A percentile compares a stretch with the other conserved stretches of the same genome.
Conservation (phyloP, 768 basidiomycete genomes). For the Russula emetica region DNA sequence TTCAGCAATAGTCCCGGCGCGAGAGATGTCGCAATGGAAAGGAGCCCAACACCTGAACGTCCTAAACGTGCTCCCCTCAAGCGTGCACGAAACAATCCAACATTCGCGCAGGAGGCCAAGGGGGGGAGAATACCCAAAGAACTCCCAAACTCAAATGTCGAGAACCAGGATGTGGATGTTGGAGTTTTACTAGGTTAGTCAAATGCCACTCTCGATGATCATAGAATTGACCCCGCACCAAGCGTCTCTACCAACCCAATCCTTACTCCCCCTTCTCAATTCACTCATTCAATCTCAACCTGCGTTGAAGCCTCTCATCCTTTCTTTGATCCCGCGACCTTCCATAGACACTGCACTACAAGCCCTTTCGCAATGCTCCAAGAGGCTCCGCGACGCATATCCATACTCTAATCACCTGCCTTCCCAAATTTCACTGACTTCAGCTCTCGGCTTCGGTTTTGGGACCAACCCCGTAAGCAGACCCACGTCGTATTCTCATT, state of each 20-base stretch:
- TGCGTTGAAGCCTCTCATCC: constrained; percentile 60
- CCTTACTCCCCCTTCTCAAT: constrained; percentile 67
- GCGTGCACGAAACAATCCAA: constrained; percentile 48
- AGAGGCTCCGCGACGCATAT: constrained; percentile 75
- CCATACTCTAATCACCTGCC: constrained; percentile 63
- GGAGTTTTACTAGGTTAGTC: constrained; percentile 73
- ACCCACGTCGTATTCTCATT: constrained; percentile 10
- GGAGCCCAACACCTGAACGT: constrained; percentile 79
- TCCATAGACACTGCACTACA: constrained; percentile 71
- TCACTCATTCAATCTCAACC: constrained; percentile 67
- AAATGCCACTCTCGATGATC: constrained; percentile 3
- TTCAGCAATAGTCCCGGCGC: constrained; percentile 28
- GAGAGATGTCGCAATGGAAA: constrained; percentile 74
- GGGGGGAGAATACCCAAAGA: constrained; percentile 47
- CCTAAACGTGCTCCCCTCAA: constrained; percentile 67
- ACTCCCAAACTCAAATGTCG: constrained; percentile 42
- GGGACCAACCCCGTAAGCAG: constrained; percentile 30
- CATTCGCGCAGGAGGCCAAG: constrained; percentile 32
- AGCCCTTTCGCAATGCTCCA: constrained; percentile 60
- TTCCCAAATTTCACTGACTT: constrained; percentile 33
- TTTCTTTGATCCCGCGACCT: constrained; percentile 81
- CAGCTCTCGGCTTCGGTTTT: constrained; percentile 36
- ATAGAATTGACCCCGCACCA: constrained; percentile 23
- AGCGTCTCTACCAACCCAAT: constrained; percentile 79
- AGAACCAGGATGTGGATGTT: constrained; percentile 65